Base-by-base conservation (phyloP, 2,329 filamentous ascomycete species). In the Fusarium pseudoanthophilum region DNA sequence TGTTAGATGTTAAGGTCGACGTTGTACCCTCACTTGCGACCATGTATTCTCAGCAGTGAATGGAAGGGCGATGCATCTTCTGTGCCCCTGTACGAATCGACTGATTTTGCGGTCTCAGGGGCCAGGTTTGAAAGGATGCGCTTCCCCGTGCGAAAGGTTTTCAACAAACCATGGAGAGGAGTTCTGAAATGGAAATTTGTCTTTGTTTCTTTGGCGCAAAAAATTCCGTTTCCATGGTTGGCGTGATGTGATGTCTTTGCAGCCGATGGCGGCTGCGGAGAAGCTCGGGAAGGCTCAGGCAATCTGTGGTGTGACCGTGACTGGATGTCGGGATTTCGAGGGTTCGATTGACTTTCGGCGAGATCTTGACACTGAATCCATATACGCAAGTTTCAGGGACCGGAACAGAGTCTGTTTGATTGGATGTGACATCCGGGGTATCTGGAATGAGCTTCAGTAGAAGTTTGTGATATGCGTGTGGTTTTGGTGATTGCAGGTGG, bases 241-340 rank as follows among this genome's bases (percentile, higher is more conserved):
- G 46, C 30, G 34, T 37, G 56, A 40, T 55, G 18, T 61, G 56
- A 39, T 55, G 18, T 61, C 13, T 36, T 39, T 52, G 18, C 28
- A 40, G 56, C 40, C 20, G 24, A 46, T 39, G n/a, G 34, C 42
- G 51, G 55, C 20, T 67, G 34, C 62, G 71, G 71, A 66, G 55
- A 63, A 72, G 64, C 42, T 69, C 72, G 72, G 72, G 45, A 49
- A 59, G 43, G 21, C 60, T 72, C 72, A 62, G 43, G 64, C 71
- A 57, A 65, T 60, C 45, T 62, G 71, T 74, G 72, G 71, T 72
- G 60, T 74, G 72, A 74, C 53, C 69, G 32, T 71, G 43, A 49
- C 63, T 63, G 36, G 56, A 51, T 46, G 24, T 69, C 67, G 64
- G 72, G 57, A 72, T 40, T 60, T 72, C 59, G 60, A 74, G 71